Evolutionary conservation across 1,284 basidiomycete species (phyloP).

Genomic region (Cutaneotrichosporon sp.): DNA sequence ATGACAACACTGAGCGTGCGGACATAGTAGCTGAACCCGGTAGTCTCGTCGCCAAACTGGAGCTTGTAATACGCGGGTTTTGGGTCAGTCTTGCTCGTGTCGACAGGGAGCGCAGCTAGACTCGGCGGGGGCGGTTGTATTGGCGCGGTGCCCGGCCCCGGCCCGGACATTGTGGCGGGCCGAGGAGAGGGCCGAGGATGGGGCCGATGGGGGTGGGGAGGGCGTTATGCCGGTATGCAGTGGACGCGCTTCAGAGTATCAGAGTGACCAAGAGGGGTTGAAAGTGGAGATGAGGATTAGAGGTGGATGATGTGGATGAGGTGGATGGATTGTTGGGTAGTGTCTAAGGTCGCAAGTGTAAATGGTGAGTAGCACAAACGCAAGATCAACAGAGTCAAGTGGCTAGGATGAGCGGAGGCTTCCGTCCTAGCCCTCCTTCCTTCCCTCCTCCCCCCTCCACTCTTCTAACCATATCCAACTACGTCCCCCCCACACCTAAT

Average conservation of each 20-base stretch:
- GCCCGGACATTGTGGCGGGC: constrained; percentile 1
- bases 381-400: no score
- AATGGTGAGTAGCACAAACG: no score
- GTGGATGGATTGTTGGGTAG: no score
- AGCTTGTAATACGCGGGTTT: constrained; percentile 54
- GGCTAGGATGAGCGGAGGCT: neutral
- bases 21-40: constrained; percentile 54
- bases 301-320: no score
- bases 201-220: neutral
- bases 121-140: constrained; percentile 44
- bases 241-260: no score
- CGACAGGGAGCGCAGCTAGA: constrained; percentile 49
- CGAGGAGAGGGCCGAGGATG: neutral
- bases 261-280: no score
- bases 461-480: no score
- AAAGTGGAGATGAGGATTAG: no score
- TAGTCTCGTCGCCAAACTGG: constrained; percentile 51
- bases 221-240: no score
- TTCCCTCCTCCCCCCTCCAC: neutral
- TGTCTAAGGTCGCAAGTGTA: no score
- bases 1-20: constrained; percentile 51
- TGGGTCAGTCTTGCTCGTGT: constrained; percentile 50
- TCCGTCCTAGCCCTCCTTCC: neutral
- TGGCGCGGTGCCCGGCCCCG: neutral
- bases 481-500: neutral